Evolutionary conservation across 78 protist species (phyloP).

Genomic region (Salpingoeca rosetta): DNA sequence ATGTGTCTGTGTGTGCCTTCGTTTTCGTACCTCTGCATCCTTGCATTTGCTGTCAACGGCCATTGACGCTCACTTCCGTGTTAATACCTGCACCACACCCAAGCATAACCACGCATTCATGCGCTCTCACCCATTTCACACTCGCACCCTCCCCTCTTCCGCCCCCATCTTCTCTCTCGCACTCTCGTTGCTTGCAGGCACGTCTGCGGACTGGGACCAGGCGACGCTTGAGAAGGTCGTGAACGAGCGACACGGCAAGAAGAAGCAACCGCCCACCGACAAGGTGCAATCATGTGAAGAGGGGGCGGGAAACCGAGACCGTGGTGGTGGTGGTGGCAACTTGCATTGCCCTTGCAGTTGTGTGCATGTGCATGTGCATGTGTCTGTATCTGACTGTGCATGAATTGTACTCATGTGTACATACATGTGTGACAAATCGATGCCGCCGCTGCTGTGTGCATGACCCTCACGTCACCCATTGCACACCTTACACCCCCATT

Average conservation of each 20-base stretch:
- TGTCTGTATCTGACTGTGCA: background rate
- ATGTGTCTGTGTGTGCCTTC: too few species aligned
- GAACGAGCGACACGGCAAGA: slow-evolving; percentile 27
- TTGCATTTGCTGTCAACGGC: background rate
- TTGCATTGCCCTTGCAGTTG: too few species aligned
- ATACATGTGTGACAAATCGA: background rate
- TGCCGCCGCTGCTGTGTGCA: background rate
- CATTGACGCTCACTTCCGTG: background rate
- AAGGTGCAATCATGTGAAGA: too few species aligned
- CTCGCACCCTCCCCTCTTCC: background rate
- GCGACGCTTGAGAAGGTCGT: slow-evolving; percentile 52
- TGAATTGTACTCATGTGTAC: background rate
- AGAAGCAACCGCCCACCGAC: slow-evolving; percentile 27
- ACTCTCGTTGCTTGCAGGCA: slow-evolving; percentile 3
- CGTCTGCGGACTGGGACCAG: slow-evolving; percentile 67
- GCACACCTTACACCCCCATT: background rate
- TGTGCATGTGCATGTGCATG: too few species aligned
- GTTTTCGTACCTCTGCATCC: too few species aligned
- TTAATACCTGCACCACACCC: background rate
- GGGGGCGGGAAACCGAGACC: too few species aligned
- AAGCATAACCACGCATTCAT: background rate
- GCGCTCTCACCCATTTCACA: background rate
- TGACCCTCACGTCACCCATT: background rate
- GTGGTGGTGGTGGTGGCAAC: too few species aligned
- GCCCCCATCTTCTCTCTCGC: background rate